phyloP scores from a whole-genome alignment of 345 rosid species.

The Erysimum cheiranthoides region DNA sequence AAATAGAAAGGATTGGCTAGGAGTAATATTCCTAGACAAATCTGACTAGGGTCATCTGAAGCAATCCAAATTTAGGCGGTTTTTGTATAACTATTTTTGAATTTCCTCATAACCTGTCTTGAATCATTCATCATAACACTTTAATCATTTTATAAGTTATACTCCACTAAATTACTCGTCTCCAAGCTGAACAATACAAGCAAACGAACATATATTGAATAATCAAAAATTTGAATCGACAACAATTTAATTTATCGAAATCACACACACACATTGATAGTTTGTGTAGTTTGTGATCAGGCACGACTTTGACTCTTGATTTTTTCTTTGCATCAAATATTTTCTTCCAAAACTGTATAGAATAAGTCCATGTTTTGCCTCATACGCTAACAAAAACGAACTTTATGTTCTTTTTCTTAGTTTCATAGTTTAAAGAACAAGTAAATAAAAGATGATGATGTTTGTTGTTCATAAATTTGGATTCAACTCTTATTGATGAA shows the following conservation, averaged over 20 bases:
- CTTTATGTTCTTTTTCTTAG: not conserved
- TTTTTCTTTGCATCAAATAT: conserved; percentile 5
- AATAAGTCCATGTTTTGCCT: conserved; percentile 12
- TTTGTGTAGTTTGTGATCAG: no score
- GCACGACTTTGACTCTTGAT: not conserved
- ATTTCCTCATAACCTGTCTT: no score
- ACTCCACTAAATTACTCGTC: no score
- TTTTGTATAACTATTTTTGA: not conserved
- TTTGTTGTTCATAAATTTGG: conserved; percentile 20
- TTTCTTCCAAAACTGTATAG: not conserved
- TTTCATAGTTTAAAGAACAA: not conserved
- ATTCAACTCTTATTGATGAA: conserved; percentile 29
- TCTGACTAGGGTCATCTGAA: not conserved
- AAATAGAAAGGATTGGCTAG: not conserved
- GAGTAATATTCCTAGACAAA: not conserved
- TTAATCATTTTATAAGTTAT: no score
- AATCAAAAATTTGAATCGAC: no score
- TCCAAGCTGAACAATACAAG: no score
- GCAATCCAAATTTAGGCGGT: not conserved
- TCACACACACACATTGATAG: no score
- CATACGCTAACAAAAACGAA: conserved; percentile 17
- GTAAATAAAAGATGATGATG: conserved; percentile 28
- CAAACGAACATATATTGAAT: no score
- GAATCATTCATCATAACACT: no score
- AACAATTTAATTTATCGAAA: no score